Evolutionary conservation across 1,284 basidiomycete species (phyloP).

Genomic region (Heimioporus punctisporus): DNA sequence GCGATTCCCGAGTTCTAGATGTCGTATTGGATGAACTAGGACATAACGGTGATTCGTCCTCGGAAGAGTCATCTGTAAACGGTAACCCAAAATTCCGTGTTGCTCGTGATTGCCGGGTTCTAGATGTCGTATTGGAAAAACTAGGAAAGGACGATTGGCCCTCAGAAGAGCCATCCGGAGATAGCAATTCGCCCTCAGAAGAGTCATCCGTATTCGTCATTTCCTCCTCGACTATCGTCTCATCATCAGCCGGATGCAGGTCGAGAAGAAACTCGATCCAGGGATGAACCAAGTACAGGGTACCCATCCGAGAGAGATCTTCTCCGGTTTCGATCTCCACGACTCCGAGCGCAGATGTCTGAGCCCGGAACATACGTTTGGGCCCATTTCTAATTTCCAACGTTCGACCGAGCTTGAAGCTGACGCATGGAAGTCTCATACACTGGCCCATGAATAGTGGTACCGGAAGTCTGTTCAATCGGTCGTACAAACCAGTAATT

Average conservation of each 20-base stretch:
- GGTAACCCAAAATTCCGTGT: neutral
- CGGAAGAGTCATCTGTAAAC: neutral
- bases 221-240: too few species aligned
- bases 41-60: neutral
- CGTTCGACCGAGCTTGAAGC: neutral
- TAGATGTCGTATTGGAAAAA: neutral
- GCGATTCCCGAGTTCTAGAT: too few species aligned
- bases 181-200: neutral
- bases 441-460: neutral
- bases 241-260: too few species aligned
- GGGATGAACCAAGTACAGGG: neutral
- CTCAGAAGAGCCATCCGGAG: too few species aligned
- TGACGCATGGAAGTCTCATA: constrained; percentile 1
- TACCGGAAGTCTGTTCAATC: neutral
- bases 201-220: too few species aligned
- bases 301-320: neutral
- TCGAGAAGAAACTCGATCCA: neutral
- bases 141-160: too few species aligned
- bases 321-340: neutral
- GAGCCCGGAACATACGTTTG: neutral
- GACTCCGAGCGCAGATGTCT: neutral
- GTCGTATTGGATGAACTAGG: neutral
- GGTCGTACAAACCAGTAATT: neutral
- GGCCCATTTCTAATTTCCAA: too few species aligned
- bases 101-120: neutral